A percentile compares a stretch with the other conserved stretches of the same genome.
phyloP scores from a whole-genome alignment of 164 flowering plant species.

The Hamamelis virginiana region DNA sequence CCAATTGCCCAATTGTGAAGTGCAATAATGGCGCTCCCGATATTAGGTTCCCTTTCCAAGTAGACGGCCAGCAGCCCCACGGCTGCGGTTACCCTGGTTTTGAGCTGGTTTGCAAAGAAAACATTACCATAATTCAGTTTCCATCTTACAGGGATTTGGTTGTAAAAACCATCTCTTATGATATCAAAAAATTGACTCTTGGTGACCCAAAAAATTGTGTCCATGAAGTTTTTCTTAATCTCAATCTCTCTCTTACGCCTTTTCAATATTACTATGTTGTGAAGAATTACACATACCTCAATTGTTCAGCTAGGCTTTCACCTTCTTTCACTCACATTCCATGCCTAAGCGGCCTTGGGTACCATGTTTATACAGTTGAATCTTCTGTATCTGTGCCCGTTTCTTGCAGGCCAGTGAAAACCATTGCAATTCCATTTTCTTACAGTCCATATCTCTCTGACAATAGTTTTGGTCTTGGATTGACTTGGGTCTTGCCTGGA shows the following conservation, averaged over 20 bases:
- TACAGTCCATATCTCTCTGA: slow-evolving; percentile 44
- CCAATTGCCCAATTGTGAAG: background rate
- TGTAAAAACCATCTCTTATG: slow-evolving; percentile 40
- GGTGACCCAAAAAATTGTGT: slow-evolving; percentile 41
- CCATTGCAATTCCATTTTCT: slow-evolving; percentile 40
- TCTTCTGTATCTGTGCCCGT: slow-evolving; percentile 18
- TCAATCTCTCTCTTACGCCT: slow-evolving; percentile 37
- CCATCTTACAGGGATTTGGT: slow-evolving; percentile 35
- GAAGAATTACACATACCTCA: slow-evolving; percentile 41
- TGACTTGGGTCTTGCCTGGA: slow-evolving; percentile 38
- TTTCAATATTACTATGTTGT: slow-evolving; percentile 33
- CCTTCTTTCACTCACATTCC: slow-evolving; percentile 29
- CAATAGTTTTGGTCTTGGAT: slow-evolving; percentile 40
- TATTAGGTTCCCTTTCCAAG: slow-evolving; percentile 27
- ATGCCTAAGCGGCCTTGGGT: slow-evolving; percentile 34
- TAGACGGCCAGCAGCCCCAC: slow-evolving; percentile 12
- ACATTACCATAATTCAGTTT: slow-evolving; percentile 33
- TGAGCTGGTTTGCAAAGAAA: slow-evolving; percentile 30
- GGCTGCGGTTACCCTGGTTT: slow-evolving; percentile 20
- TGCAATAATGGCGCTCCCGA: slow-evolving; percentile 17
- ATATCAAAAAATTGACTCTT: slow-evolving; percentile 26
- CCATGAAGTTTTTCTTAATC: slow-evolving; percentile 45
- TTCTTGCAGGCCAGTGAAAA: slow-evolving; percentile 35
- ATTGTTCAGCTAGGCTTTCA: slow-evolving; percentile 34
- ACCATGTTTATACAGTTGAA: slow-evolving; percentile 38